Percentiles rank a stretch among this genome's conserved stretches.
phyloP scores from a whole-genome alignment of 768 basidiomycete species.

The Fomitopsis pulvina region DNA sequence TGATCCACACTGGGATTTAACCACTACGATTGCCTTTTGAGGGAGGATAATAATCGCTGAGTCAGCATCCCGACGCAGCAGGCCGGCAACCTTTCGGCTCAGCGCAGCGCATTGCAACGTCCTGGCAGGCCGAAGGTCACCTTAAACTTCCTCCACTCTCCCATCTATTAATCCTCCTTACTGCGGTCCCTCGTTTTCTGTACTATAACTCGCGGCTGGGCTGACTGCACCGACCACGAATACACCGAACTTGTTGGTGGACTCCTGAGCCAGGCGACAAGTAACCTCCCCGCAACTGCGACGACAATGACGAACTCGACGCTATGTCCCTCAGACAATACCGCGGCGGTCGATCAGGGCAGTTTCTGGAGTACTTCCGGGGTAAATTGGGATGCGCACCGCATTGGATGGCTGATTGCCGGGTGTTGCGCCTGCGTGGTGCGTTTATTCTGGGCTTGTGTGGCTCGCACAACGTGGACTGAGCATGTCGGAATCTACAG shows the following conservation, averaged over 20 bases:
- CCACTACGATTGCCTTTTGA: neutral
- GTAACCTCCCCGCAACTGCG: neutral
- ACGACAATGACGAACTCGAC: slow-evolving; percentile 12
- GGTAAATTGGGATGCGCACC: slow-evolving; percentile 53
- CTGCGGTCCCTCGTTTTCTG: neutral
- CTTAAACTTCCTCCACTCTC: neutral
- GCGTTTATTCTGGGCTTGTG: slow-evolving; percentile 21
- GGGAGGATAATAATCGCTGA: neutral
- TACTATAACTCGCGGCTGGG: neutral
- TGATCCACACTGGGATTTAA: too few species aligned
- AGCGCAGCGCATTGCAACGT: neutral
- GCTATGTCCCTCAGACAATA: slow-evolving; percentile 48
- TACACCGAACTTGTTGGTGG: too few species aligned
- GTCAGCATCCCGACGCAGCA: neutral
- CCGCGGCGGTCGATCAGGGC: slow-evolving; percentile 45
- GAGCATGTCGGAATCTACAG: slow-evolving; percentile 24
- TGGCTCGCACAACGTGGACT: neutral
- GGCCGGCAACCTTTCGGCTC: neutral
- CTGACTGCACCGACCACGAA: neutral
- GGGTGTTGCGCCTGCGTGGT: slow-evolving; percentile 55
- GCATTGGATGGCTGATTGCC: slow-evolving; percentile 70
- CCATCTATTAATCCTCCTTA: neutral
- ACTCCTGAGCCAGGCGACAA: neutral
- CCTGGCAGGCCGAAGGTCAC: neutral
- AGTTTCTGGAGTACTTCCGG: slow-evolving; percentile 53